Evolutionary conservation across 495 filamentous ascomycete genomes (phyloP), one percentile per base, ranked within the genome.

Genomic region (Podospora comata): DNA sequence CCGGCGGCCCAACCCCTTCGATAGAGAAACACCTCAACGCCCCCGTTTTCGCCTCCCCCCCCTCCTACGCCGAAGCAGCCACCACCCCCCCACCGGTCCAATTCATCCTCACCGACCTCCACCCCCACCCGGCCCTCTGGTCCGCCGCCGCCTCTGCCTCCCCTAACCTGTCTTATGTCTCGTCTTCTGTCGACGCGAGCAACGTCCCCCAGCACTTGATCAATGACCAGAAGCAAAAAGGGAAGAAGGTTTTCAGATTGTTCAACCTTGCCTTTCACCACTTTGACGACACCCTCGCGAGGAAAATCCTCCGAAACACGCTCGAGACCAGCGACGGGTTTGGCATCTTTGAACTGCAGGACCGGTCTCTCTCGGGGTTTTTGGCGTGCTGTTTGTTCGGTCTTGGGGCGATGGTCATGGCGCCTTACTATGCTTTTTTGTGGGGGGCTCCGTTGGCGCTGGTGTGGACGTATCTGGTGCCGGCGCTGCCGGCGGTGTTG

Each of bases 221-320:
- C 16, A 71, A 77, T 74, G 62, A 73, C 7, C 57, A 23, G 5
- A 76, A 74, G 61, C 75, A 78, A 66, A 79, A 57, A 0, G 68
- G 76, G 2, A 79, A 75, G 61, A 80, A 81, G 70, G 82, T 89
- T 15, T 90, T 92, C 75, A 80, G 88, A 2, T 77, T 92, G 28
- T 93, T 89, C 76, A 91, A 87, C 71, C 80, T 93, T 13, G 86
- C 89, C 5, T 93, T 92, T 75, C 91, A 93, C 72, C 91, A 93
- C 78, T 92, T 93, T 70, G 84, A 86, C 65, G 87, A 93, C 70
- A 75, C 76, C 18, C 70, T 86, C 28, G 91, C 90, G 5, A 71
- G 69, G 34, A 77, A 77, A 3, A 87, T 92, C 15, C 75, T 93
- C 54, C 77, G 79, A 54, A 88, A 88, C 71, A 88, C 89, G 0